Percentiles rank a stretch among this genome's conserved stretches.
These are phyloP conservation scores for Aspergillus caelatus DNA, from an alignment of 2,329 filamentous ascomycete genomes.

Conservation along the genomic window DNA sequence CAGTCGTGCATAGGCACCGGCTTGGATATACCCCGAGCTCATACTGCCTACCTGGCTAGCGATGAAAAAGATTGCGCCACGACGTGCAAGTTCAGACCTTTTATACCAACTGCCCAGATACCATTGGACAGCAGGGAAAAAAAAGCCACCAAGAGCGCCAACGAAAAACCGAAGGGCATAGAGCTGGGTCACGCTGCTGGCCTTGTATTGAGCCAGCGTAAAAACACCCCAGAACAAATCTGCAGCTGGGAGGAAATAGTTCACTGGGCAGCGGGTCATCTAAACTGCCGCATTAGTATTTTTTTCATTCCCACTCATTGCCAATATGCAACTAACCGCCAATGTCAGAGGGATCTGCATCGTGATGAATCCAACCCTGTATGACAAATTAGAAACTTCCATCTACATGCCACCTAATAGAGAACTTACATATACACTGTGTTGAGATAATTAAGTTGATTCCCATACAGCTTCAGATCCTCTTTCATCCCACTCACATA, in stretches of 20 bases:
- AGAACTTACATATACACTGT: constrained; percentile 9
- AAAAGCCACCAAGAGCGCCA: constrained; percentile 35
- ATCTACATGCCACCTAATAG: no score
- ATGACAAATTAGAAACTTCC: background rate
- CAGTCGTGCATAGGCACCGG: constrained; percentile 22
- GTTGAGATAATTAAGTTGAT: constrained; percentile 28
- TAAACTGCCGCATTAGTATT: background rate
- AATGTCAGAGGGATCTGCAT: constrained; percentile 7
- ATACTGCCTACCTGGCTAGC: constrained; percentile 27
- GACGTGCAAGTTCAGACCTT: constrained; percentile 23
- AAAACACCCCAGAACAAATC: constrained; percentile 6
- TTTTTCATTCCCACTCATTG: background rate
- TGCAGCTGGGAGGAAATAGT: constrained; percentile 6
- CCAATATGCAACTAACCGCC: background rate
- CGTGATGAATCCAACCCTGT: constrained; percentile 8
- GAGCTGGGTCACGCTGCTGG: constrained; percentile 26
- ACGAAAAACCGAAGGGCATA: constrained; percentile 39
- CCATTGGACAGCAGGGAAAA: constrained; percentile 33
- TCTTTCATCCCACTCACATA: constrained; percentile 29
- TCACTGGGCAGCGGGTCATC: constrained; percentile 8
- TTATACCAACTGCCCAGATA: constrained; percentile 29
- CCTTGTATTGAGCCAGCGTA: constrained; percentile 6
- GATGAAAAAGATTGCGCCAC: constrained; percentile 28
- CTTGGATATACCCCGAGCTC: constrained; percentile 28
- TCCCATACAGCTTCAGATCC: constrained; percentile 23